These are phyloP conservation scores for Oryza meridionalis DNA, from an alignment of 176 grass and related monocot species.

Conservation along the genomic window DNA sequence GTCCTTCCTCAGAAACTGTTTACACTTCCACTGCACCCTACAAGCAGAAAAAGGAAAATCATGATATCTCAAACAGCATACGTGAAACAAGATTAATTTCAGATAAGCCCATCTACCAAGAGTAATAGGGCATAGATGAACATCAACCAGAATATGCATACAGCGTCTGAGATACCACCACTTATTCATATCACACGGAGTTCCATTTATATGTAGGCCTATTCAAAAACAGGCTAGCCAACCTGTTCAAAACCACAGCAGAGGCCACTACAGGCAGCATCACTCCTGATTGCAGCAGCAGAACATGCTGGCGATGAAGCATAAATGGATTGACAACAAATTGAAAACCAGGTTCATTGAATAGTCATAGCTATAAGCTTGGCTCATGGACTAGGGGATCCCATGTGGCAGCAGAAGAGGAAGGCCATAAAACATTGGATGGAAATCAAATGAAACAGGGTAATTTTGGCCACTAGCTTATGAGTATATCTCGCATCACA, in stretches of 20 bases:
- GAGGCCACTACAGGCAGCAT: neutral
- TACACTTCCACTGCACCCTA: neutral
- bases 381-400: neutral
- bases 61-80: neutral
- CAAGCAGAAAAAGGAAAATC: slow-evolving; percentile 1
- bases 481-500: neutral
- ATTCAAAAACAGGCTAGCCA: neutral
- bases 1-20: slow-evolving; percentile 19
- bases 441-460: too few relatives aligned
- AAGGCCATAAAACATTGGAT: too few relatives aligned
- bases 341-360: neutral
- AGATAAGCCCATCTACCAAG: neutral
- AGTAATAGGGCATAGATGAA: neutral
- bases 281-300: neutral
- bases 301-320: neutral
- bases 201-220: neutral
- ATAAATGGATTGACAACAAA: neutral
- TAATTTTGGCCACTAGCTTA: neutral
- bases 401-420: neutral
- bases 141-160: neutral
- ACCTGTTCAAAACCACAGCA: neutral
- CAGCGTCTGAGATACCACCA: neutral
- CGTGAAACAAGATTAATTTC: neutral
- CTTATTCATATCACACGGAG: neutral
- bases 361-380: neutral